phyloP scores from a whole-genome alignment of 768 basidiomycete species.

The Phaffia australis region DNA sequence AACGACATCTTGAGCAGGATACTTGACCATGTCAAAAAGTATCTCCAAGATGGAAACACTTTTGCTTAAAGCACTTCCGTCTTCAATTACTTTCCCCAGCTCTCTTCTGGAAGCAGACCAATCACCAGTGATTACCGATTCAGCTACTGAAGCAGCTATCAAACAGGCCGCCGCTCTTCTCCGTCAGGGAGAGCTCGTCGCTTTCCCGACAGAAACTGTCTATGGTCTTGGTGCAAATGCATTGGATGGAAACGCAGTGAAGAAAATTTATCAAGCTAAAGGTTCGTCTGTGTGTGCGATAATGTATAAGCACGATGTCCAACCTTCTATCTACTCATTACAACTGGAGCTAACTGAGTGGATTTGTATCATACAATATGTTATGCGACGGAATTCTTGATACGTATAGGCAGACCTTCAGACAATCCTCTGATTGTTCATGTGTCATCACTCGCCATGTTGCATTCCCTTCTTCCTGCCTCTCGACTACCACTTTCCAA shows the following conservation, averaged over 20 bases:
- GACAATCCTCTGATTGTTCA: slow-evolving; percentile 98
- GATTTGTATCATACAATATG: too few relatives aligned
- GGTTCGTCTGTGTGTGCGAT: slow-evolving; percentile 32
- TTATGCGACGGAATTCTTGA: too few relatives aligned
- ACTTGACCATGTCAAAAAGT: too few relatives aligned
- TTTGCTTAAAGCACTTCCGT: slow-evolving; percentile 23
- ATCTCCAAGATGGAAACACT: too few relatives aligned
- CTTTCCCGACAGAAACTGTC: slow-evolving; percentile 94
- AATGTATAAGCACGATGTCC: too few relatives aligned
- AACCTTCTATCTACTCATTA: too few relatives aligned
- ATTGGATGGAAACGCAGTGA: slow-evolving; percentile 50
- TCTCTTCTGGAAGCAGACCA: too few relatives aligned
- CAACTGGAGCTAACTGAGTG: too few relatives aligned
- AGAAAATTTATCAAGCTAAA: slow-evolving; percentile 74
- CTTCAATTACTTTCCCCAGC: slow-evolving; percentile 23
- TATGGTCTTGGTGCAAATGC: slow-evolving; percentile 93
- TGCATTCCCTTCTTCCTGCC: slow-evolving; percentile 57
- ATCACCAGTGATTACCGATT: slow-evolving; percentile 18
- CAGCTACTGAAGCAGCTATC: slow-evolving; percentile 39
- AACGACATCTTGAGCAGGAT: too few relatives aligned
- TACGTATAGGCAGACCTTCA: slow-evolving; percentile 52
- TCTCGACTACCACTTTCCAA: slow-evolving; percentile 49
- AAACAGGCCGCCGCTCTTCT: slow-evolving; percentile 43
- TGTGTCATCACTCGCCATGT: slow-evolving; percentile 75
- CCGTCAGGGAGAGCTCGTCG: slow-evolving; percentile 46